Conservation (phyloP, 2,329 filamentous ascomycete genomes). For the Simplicillium sp. region DNA sequence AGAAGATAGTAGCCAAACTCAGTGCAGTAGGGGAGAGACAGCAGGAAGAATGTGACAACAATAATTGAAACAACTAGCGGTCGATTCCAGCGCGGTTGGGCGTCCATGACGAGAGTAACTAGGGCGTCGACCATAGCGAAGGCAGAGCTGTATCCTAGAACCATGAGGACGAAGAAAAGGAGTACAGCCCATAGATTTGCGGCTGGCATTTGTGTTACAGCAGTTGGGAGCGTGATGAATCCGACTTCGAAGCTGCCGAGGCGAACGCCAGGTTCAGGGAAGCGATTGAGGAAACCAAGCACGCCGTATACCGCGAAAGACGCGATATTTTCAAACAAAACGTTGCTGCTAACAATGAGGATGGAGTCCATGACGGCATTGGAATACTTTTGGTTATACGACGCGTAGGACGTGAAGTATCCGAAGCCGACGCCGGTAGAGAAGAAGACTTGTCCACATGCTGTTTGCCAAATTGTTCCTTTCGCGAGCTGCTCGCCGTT, state of each 20-base stretch:
- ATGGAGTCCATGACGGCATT: conserved; percentile 51
- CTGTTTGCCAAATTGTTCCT: conserved; percentile 49
- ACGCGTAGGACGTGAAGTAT: conserved; percentile 49
- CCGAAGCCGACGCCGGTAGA: conserved; percentile 49
- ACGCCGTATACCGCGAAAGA: conserved; percentile 43
- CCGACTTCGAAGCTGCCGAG: conserved; percentile 48
- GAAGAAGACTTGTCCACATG: conserved; percentile 51
- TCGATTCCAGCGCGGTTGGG: conserved; percentile 35
- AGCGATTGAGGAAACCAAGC: conserved; percentile 34
- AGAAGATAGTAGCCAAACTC: conserved; percentile 48
- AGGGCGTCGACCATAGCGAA: conserved; percentile 51
- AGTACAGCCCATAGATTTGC: conserved; percentile 50
- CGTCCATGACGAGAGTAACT: conserved; percentile 43
- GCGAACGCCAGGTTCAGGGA: conserved; percentile 23
- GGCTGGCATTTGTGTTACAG: conserved; percentile 45
- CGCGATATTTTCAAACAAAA: conserved; percentile 45
- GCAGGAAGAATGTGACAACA: conserved; percentile 38
- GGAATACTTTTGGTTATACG: conserved; percentile 46
- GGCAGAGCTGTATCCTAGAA: conserved; percentile 47
- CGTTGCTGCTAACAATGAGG: conserved; percentile 44
- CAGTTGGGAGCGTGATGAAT: conserved; percentile 47
- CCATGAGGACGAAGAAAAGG: conserved; percentile 48
- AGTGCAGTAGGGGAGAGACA: conserved; percentile 47
- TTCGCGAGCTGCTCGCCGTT: conserved; percentile 37
- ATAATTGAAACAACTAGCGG: conserved; percentile 38